These are phyloP conservation scores for Neopestalotiopsis clavispora DNA, from an alignment of 2,329 filamentous ascomycete genomes.

Conservation along the genomic window DNA sequence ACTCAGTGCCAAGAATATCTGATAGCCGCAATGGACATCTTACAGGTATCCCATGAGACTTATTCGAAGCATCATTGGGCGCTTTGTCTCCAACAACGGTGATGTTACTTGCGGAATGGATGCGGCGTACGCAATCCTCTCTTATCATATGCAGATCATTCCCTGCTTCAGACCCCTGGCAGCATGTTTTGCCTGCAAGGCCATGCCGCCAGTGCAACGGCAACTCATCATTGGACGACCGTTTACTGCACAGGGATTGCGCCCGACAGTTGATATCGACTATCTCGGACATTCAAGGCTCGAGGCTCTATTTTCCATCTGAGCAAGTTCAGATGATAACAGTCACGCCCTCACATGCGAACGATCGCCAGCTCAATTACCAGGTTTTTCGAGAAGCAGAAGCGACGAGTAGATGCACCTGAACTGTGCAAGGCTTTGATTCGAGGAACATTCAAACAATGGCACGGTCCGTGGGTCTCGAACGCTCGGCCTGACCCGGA, in stretches of 20 bases:
- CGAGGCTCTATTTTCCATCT: neutral
- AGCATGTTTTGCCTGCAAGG: neutral
- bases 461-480: conserved; percentile 6
- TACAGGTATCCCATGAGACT: neutral
- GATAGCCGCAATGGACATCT: neutral
- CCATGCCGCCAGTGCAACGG: neutral
- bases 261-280: neutral
- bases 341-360: conserved; percentile 4
- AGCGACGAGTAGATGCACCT: neutral
- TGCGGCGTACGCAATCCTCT: conserved; percentile 5
- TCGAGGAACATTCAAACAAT: conserved; percentile 15
- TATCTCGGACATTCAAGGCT: neutral
- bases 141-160: conserved; percentile 12
- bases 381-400: neutral
- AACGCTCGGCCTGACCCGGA: neutral
- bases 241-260: neutral
- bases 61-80: neutral
- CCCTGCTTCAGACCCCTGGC: neutral
- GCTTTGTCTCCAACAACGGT: neutral
- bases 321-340: conserved; percentile 8
- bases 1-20: neutral
- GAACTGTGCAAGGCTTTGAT: neutral
- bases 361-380: neutral
- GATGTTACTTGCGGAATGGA: conserved; percentile 5
- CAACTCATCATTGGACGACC: neutral